A percentile compares a stretch with the other conserved stretches of the same genome.
Conservation (phyloP, 257 asterid species). For the Buddleja alternifolia region DNA sequence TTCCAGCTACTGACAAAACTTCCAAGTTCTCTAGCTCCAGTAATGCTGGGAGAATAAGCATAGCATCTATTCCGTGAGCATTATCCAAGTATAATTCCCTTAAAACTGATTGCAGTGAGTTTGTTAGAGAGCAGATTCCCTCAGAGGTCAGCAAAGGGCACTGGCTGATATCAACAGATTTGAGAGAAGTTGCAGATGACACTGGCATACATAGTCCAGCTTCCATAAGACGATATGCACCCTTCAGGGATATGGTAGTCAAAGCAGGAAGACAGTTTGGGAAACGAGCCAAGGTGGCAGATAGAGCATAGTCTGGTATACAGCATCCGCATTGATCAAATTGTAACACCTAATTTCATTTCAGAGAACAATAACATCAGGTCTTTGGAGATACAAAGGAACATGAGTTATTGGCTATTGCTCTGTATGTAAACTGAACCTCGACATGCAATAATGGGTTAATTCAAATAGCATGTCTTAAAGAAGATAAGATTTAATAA, state of each 20-base stretch:
- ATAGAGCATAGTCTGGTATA: constrained; percentile 66
- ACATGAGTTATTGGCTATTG: constrained; percentile 11
- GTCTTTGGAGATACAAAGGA: constrained; percentile 15
- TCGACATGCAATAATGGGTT: neutral
- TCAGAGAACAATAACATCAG: constrained; percentile 34
- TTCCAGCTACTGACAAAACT: constrained; percentile 81
- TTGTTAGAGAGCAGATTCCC: constrained; percentile 63
- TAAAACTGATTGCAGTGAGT: constrained; percentile 60
- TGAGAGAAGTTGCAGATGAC: constrained; percentile 80
- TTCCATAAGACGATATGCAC: constrained; percentile 94
- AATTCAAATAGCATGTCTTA: neutral
- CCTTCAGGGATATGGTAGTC: constrained; percentile 71
- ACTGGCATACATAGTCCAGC: constrained; percentile 64
- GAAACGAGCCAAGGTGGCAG: constrained; percentile 58
- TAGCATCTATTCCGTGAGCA: constrained; percentile 70
- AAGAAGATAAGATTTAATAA: neutral
- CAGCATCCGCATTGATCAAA: constrained; percentile 81
- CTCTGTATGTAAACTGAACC: constrained; percentile 7
- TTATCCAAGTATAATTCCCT: constrained; percentile 79
- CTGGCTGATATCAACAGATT: constrained; percentile 80
- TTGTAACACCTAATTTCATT: constrained; percentile 77
- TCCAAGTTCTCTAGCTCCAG: constrained; percentile 71
- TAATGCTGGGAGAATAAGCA: constrained; percentile 72
- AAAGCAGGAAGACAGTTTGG: constrained; percentile 66
- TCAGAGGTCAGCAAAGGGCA: constrained; percentile 81